Evolutionary conservation across 2,329 filamentous ascomycete species (phyloP).

Genomic region (Penicillium olsonii): DNA sequence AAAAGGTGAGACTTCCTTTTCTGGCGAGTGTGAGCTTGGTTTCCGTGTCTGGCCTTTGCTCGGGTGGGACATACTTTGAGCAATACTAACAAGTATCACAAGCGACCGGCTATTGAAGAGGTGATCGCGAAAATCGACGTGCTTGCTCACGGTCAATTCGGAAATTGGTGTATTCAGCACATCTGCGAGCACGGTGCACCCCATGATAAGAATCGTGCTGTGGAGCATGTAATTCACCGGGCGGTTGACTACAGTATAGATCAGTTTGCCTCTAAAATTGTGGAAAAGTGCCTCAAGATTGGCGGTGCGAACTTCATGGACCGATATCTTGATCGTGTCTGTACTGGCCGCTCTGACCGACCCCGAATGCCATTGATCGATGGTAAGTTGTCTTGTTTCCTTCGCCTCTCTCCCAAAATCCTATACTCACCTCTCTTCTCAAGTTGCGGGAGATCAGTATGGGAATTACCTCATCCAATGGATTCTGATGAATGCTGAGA

Average conservation of each 20-base stretch:
- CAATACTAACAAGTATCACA: slow-evolving; percentile 1
- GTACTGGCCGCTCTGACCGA: slow-evolving; percentile 84
- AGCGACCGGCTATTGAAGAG: slow-evolving; percentile 97
- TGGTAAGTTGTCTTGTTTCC: slow-evolving; percentile 53
- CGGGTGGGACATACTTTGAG: not conserved
- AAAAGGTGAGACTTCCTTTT: slow-evolving; percentile 76
- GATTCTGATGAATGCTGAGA: slow-evolving; percentile 83
- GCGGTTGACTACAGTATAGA: slow-evolving; percentile 98
- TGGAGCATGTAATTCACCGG: slow-evolving; percentile 92
- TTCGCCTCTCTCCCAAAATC: not conserved
- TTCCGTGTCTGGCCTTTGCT: not conserved
- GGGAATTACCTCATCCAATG: slow-evolving; percentile 98
- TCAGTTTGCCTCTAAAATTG: slow-evolving; percentile 97
- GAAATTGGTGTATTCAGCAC: slow-evolving; percentile 99
- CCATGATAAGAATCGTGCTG: slow-evolving; percentile 85
- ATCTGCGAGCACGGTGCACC: slow-evolving; percentile 95
- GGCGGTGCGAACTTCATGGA: slow-evolving; percentile 86
- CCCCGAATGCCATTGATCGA: slow-evolving; percentile 97
- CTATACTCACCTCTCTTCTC: slow-evolving; percentile 10
- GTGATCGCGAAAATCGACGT: slow-evolving; percentile 94
- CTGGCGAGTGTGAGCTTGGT: not conserved
- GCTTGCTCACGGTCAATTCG: slow-evolving; percentile 95
- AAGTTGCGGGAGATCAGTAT: slow-evolving; percentile 93
- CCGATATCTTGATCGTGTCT: slow-evolving; percentile 90
- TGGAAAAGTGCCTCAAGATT: slow-evolving; percentile 98